Conservation (phyloP, 257 asterid species). For the Pogostemon cablin region DNA sequence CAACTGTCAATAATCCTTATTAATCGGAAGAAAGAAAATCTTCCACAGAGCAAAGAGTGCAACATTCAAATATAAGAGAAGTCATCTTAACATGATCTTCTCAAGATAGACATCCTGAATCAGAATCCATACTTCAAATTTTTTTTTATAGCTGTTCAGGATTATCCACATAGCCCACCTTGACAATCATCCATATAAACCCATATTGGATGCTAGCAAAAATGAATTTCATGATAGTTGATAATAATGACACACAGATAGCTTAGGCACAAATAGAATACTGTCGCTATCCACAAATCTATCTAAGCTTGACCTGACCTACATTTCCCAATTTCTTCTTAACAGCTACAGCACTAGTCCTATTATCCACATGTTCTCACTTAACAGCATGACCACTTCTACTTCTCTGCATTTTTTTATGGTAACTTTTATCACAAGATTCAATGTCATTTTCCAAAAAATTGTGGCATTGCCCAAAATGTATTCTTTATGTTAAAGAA, state of each 20-base stretch:
- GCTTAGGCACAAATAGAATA: constrained; percentile 5
- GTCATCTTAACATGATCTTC: constrained; percentile 11
- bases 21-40: constrained; percentile 5
- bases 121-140: constrained; percentile 1
- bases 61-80: constrained; percentile 20
- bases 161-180: neutral
- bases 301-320: neutral
- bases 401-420: constrained; percentile 3
- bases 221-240: neutral
- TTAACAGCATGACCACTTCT: neutral
- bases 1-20: constrained; percentile 7
- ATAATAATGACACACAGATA: constrained; percentile 4
- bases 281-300: constrained; percentile 7
- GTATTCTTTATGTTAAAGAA: neutral
- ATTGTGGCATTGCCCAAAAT: neutral
- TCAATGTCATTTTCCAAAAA: neutral
- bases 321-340: constrained; percentile 15
- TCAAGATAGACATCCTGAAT: neutral
- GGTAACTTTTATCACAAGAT: neutral
- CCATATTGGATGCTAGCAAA: neutral
- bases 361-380: constrained; percentile 13
- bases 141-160: neutral
- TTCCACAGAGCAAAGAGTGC: constrained; percentile 1
- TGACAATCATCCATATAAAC: neutral
- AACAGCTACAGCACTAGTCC: constrained; percentile 1